Evolutionary conservation across 306 rosid species (phyloP).

Genomic region (Pterocarpus macrocarpus): DNA sequence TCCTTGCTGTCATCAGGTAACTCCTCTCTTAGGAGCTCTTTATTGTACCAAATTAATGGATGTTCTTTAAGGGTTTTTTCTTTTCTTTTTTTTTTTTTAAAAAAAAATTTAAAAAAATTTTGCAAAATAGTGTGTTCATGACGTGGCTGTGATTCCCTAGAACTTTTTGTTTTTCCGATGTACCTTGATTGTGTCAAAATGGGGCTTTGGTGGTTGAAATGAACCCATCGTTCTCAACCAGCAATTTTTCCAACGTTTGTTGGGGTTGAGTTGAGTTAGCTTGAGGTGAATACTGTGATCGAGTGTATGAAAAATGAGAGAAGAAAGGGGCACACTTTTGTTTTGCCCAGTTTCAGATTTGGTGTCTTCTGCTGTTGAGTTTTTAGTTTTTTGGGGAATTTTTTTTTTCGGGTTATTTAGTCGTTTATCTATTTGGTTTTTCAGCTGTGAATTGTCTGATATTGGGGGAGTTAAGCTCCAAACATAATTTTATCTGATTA

Average conservation of each 20-base stretch:
- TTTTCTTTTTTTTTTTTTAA: neutral
- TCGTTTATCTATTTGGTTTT: neutral
- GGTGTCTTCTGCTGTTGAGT: neutral
- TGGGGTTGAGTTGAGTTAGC: neutral
- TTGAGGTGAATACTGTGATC: neutral
- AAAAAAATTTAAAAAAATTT: too few relatives aligned
- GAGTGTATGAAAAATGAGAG: neutral
- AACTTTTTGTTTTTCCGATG: neutral
- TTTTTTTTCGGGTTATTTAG: neutral
- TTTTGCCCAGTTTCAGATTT: neutral
- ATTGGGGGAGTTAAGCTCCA: neutral
- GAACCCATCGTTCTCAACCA: neutral
- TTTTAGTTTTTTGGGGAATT: neutral
- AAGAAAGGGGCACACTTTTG: neutral
- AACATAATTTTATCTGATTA: neutral
- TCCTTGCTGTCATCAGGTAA: conserved; percentile 23
- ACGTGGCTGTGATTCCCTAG: neutral
- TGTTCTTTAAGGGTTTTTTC: neutral
- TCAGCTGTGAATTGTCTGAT: neutral
- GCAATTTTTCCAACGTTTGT: neutral
- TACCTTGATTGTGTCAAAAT: neutral
- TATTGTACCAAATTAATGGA: neutral
- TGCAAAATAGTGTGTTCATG: neutral
- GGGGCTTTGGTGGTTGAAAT: neutral
- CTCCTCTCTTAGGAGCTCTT: neutral